Evolutionary conservation across 2,329 filamentous ascomycete species (phyloP), one percentile per base, ranked within the genome.

Genomic region (Neodidymelliopsis sp.): DNA sequence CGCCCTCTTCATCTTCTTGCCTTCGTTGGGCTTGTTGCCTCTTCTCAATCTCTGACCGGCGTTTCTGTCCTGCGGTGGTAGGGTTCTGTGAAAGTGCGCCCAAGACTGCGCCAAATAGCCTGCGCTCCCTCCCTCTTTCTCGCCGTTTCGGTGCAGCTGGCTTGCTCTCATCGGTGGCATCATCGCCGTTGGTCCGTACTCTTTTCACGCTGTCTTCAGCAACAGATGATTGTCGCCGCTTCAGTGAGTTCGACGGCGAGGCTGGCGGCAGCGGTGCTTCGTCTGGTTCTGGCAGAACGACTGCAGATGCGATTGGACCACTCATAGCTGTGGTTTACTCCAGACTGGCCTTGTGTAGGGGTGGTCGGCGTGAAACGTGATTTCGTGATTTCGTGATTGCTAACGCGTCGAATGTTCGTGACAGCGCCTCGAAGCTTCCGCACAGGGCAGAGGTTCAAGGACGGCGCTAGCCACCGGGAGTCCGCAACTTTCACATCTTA

Each of bases 101-200:
- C 51, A 94, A 78, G 47, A 95, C 76, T 25, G 87, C 89, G 53
- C 93, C 92, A 68, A 97, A 97, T 53, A 97, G 79, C 42, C 93
- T 84, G 72, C 89, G 88, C 16, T 90, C 89, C 27, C 93, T 87
- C 69, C 89, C 91, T 72, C 87, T 90, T 69, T 97, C 93, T 64
- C 66, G 57, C 25, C 63, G 77, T 25, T 56, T 53, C 28, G 60
- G 53, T 6, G 49, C 49, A 20, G 79, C 75, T 40, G 80, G 74
- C 46, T 59, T 58, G 45, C 62, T 46, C 33, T 60, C 62, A 62
- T 54, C 55, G 39, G n/a, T 38, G n/a, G 42, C 46, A 29, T 72
- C 67, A 19, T 58, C 53, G 30, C 62, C 62, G 58, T 76, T 76
- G 44, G 83, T 63, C 53, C 81, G 77, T 34, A 77, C 76, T 45